Conservation (phyloP, 176 grass and related monocot genomes). For the Alopecurus myosuroides region DNA sequence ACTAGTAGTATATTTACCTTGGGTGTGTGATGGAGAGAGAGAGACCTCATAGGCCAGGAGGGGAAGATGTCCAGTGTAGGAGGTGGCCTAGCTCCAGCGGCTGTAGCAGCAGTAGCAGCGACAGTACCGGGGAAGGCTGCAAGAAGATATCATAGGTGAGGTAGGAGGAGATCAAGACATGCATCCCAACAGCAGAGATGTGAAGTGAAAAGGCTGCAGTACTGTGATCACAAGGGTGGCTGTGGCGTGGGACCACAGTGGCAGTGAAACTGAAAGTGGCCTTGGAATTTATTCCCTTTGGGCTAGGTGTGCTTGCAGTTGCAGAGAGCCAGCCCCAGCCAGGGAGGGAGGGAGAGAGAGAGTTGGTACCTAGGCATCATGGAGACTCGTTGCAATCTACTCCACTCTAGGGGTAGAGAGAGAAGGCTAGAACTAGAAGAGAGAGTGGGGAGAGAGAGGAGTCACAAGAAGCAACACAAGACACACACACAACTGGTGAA, state of each 20-base stretch:
- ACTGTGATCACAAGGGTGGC: slow-evolving; percentile 37
- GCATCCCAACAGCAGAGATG: slow-evolving; percentile 26
- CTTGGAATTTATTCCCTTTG: slow-evolving; percentile 39
- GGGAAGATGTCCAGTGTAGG: slow-evolving; percentile 94
- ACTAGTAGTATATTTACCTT: slow-evolving; percentile 36
- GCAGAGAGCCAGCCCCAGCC: slow-evolving; percentile 22
- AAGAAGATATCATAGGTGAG: slow-evolving; percentile 50
- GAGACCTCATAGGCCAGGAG: slow-evolving; percentile 71
- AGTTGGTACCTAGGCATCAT: slow-evolving; percentile 23
- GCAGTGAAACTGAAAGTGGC: slow-evolving; percentile 30
- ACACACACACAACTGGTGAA: slow-evolving; percentile 11
- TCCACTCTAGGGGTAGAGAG: slow-evolving; percentile 7
- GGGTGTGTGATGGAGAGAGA: slow-evolving; percentile 42
- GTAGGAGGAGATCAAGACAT: slow-evolving; percentile 48
- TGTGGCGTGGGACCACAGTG: slow-evolving; percentile 2
- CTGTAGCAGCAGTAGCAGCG: slow-evolving; percentile 19
- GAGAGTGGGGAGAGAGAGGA: slow-evolving; percentile 15
- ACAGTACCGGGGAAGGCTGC: slow-evolving; percentile 52
- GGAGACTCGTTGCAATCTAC: slow-evolving; percentile 11
- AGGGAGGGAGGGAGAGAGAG: neutral
- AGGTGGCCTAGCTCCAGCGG: slow-evolving; percentile 41
- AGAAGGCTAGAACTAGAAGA: neutral
- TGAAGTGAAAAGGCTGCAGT: slow-evolving; percentile 42
- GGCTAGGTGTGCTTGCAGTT: slow-evolving; percentile 23
- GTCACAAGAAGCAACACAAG: slow-evolving; percentile 35